Evolutionary conservation across 768 basidiomycete species (phyloP).

Genomic region (Boletellus ananiceps): DNA sequence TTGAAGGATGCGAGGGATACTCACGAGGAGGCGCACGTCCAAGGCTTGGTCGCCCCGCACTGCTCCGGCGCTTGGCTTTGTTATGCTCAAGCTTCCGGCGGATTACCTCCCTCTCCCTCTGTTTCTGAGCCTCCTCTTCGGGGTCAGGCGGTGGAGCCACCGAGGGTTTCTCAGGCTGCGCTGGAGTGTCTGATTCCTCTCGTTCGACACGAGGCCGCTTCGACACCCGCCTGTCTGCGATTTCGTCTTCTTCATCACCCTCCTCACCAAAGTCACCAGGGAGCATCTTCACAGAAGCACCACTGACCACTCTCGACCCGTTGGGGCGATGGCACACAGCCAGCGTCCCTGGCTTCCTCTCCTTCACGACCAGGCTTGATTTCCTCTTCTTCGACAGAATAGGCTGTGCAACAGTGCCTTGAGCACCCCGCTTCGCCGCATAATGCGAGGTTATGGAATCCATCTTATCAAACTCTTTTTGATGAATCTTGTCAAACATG

Average conservation of each 20-base stretch:
- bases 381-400: slow-evolving; percentile 39
- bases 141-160: slow-evolving; percentile 23
- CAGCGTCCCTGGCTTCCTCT: slow-evolving; percentile 18
- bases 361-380: slow-evolving; percentile 46
- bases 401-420: slow-evolving; percentile 16
- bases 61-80: slow-evolving; percentile 67
- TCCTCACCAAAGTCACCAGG: slow-evolving; percentile 60
- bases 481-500: slow-evolving; percentile 57
- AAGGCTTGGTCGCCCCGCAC: slow-evolving; percentile 45
- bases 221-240: slow-evolving; percentile 36
- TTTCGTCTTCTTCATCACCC: slow-evolving; percentile 41
- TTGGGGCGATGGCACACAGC: slow-evolving; percentile 20
- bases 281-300: slow-evolving; percentile 30
- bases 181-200: slow-evolving; percentile 22
- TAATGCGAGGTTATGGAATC: slow-evolving; percentile 62
- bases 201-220: slow-evolving; percentile 42
- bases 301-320: slow-evolving; percentile 24
- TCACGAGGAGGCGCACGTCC: slow-evolving; percentile 40
- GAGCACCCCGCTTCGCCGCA: slow-evolving; percentile 37
- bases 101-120: slow-evolving; percentile 53
- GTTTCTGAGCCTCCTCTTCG: slow-evolving; percentile 31
- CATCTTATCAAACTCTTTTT: slow-evolving; percentile 69
- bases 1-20: slow-evolving; percentile 14
- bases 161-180: slow-evolving; percentile 34
- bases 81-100: slow-evolving; percentile 61